Conservation (phyloP, 192 early-diverging fungal genomes). For the Gaertneriomyces semiglobifer region DNA sequence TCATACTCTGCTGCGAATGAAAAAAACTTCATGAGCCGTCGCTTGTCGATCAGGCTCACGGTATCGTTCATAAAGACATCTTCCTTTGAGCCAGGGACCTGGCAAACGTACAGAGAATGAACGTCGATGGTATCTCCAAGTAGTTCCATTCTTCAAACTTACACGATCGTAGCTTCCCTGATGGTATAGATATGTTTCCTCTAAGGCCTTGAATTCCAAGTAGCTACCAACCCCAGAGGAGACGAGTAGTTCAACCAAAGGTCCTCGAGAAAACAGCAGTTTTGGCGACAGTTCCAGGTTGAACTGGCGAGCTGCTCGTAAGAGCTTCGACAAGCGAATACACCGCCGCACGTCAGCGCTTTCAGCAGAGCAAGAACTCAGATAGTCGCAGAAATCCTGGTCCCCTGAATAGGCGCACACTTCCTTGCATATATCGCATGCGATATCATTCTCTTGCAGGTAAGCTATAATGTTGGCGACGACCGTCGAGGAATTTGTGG, state of each 20-base stretch:
- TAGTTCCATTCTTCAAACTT: background rate
- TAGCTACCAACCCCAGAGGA: conserved; percentile 75
- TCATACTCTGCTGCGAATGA: conserved; percentile 33
- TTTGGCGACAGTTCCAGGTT: conserved; percentile 71
- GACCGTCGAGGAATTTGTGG: too few species aligned
- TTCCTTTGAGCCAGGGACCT: conserved; percentile 85
- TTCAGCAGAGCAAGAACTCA: too few species aligned
- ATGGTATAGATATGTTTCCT: conserved; percentile 59
- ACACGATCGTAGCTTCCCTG: conserved; percentile 49
- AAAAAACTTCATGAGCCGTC: conserved; percentile 87
- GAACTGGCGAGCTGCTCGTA: conserved; percentile 56
- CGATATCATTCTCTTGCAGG: too few species aligned
- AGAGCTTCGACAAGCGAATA: background rate
- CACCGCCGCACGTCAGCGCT: too few species aligned
- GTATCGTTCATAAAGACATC: conserved; percentile 82
- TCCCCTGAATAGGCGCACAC: too few species aligned
- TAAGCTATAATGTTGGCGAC: too few species aligned
- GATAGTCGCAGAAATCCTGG: too few species aligned
- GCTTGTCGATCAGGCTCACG: conserved; percentile 77
- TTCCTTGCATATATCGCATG: too few species aligned
- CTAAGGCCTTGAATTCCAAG: conserved; percentile 84
- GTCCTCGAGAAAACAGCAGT: conserved; percentile 64
- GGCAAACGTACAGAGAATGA: background rate
- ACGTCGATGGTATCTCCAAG: background rate
- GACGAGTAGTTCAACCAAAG: conserved; percentile 71